Conservation (phyloP, 306 rosid species). For the Lagenaria siceraria region DNA sequence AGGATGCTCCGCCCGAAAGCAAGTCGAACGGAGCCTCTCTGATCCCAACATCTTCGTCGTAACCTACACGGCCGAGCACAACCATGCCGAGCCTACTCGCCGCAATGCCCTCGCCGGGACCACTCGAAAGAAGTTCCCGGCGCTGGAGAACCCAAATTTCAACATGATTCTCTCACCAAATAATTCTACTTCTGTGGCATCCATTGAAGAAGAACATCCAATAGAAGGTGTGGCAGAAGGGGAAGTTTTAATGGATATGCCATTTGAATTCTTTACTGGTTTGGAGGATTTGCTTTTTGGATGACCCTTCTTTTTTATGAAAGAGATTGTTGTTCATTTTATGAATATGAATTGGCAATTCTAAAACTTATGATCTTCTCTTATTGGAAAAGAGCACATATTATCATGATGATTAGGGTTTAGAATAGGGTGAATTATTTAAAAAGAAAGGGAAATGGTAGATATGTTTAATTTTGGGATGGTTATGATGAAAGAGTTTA, state of each 20-base stretch:
- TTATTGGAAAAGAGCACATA: not conserved
- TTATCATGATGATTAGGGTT: not conserved
- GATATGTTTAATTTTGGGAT: not conserved
- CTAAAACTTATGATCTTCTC: not conserved
- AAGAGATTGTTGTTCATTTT: not conserved
- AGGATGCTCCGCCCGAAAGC: slow-evolving; percentile 80
- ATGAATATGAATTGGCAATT: not conserved
- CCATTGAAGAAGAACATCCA: not conserved
- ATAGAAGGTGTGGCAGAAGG: not conserved
- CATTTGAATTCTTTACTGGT: not conserved
- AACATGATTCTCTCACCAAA: not conserved
- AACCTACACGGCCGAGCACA: slow-evolving; percentile 73
- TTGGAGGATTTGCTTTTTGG: not conserved
- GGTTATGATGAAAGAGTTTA: too few species aligned
- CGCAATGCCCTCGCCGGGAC: slow-evolving; percentile 39
- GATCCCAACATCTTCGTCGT: slow-evolving; percentile 50
- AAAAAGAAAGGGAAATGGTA: not conserved
- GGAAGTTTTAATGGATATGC: not conserved
- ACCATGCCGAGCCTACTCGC: slow-evolving; percentile 55
- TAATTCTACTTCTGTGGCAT: not conserved
- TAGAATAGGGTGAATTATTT: not conserved
- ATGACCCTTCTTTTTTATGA: not conserved
- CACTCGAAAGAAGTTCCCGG: slow-evolving; percentile 26
- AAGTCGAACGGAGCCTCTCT: slow-evolving; percentile 59
- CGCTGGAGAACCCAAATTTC: not conserved